Evolutionary conservation across 2,329 filamentous ascomycete species (phyloP), one percentile per base, ranked within the genome.

Genomic region (Ramichloridium luteum): DNA sequence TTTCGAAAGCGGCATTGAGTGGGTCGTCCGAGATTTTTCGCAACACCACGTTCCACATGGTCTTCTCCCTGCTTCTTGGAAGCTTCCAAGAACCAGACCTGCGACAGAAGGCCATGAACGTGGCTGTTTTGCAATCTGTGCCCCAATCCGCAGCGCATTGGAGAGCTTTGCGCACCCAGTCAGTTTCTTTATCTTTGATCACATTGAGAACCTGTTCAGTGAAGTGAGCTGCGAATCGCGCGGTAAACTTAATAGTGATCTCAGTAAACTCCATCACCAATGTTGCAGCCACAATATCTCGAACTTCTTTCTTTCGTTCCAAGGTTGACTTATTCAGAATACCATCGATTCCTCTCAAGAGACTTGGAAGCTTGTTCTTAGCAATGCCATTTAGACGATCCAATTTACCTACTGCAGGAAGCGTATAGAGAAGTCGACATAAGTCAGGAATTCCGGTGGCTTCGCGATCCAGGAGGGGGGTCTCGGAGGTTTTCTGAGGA

Each of bases 401-500:
- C 10, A 32, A 16, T 27, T 26, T 34, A 10, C 10, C 23, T 9
- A 4, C n/a, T 2, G 35, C 38, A 9, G 32, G 26, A n/a, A 28
- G 8, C 6, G 15, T 9, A 11, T 37, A 40, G 4, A 48, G 39
- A n/a, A 32, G 8, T 5, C 31, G 34, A 6, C 31, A 35, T 5
- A 48, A 16, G 5, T 8, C 30, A 3, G 45, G 46, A 16, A 47
- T 37, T 3, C 41, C 43, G n/a, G 43, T 46, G 3, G 31, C 39
- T 15, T 38, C 26, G 5, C 38, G 12, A 25, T 41, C 37, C 1
- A 46, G 34, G 6, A 23, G 13, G 4, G 44, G 39, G 4, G 33
- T 39, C 3, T 42, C 26, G 2, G 12, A 32, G 4, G 6, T 17
- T 9, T 39, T 27, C 27, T 33, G 36, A 13, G 30, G 32, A 8